Evolutionary conservation across 352 stramenopile species (phyloP).

Genomic region (Phytophthora megakarya): DNA sequence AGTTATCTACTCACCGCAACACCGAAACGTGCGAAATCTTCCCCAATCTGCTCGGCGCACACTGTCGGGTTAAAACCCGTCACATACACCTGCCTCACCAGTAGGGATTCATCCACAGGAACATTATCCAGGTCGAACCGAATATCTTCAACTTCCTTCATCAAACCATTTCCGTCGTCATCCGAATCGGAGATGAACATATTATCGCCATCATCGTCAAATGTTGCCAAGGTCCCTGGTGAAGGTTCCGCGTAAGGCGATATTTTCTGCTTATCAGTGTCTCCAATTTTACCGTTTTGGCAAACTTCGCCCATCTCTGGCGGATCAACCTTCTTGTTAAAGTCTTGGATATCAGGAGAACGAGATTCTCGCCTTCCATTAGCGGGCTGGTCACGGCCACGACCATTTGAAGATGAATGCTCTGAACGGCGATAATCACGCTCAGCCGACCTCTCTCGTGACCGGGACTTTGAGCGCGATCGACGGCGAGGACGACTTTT

Average conservation of each 20-base stretch:
- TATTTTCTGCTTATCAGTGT: constrained; percentile 29
- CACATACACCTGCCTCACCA: constrained; percentile 60
- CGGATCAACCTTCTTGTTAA: constrained; percentile 19
- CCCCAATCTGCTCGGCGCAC: constrained; percentile 50
- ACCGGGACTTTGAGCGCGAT: constrained; percentile 33
- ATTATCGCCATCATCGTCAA: constrained; percentile 38
- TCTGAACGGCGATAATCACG: constrained; percentile 23
- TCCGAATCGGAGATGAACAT: constrained; percentile 65
- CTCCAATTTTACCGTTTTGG: constrained; percentile 22
- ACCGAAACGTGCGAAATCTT: constrained; percentile 61
- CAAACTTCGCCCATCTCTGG: constrained; percentile 21
- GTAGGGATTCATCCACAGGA: constrained; percentile 41
- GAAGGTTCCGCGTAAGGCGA: constrained; percentile 13
- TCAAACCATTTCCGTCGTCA: constrained; percentile 36
- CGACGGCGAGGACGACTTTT: constrained; percentile 19
- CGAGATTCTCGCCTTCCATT: constrained; percentile 10
- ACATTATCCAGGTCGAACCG: constrained; percentile 52
- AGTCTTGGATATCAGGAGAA: constrained; percentile 11
- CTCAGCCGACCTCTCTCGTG: constrained; percentile 33
- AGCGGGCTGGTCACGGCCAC: constrained; percentile 21
- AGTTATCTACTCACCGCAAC: constrained; percentile 43
- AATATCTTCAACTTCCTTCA: constrained; percentile 50
- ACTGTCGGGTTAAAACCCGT: constrained; percentile 54
- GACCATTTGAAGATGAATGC: background rate
- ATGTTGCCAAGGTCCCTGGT: constrained; percentile 27